A percentile compares a stretch with the other conserved stretches of the same genome.
phyloP scores from a whole-genome alignment of 2,329 filamentous ascomycete genomes.

The Purpureocillium lavendulum region DNA sequence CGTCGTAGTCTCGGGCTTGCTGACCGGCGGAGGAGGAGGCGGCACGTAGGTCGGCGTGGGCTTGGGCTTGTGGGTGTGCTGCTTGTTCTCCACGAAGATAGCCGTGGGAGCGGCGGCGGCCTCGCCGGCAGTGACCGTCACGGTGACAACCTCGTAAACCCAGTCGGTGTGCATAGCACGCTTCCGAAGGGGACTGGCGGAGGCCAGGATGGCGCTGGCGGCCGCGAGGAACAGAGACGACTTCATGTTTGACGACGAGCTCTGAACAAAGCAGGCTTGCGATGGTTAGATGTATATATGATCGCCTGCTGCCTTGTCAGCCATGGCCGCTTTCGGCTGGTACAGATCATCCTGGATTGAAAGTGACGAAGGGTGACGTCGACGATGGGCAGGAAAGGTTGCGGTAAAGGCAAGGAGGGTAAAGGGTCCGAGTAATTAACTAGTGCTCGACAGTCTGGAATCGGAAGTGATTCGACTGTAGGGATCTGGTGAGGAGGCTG shows the following conservation, averaged over 20 bases:
- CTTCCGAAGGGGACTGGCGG: constrained; percentile 34
- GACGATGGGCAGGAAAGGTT: background rate
- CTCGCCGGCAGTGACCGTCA: constrained; percentile 31
- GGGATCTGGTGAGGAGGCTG: background rate
- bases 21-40: background rate
- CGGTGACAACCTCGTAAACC: constrained; percentile 33
- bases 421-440: too few species aligned
- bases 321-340: background rate
- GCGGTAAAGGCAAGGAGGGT: too few species aligned
- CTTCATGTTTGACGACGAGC: constrained; percentile 35
- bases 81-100: constrained; percentile 4
- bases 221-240: constrained; percentile 35
- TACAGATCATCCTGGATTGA: background rate
- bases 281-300: background rate
- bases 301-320: background rate
- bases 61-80: background rate
- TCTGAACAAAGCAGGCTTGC: background rate
- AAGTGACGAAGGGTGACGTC: background rate
- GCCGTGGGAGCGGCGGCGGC: background rate
- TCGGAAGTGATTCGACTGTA: background rate
- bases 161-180: constrained; percentile 30
- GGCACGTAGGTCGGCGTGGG: background rate
- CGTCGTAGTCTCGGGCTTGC: background rate
- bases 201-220: constrained; percentile 35
- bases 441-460: background rate